Conservation (phyloP, 805 yeast genomes). For the Jamesozyma hellenica region DNA sequence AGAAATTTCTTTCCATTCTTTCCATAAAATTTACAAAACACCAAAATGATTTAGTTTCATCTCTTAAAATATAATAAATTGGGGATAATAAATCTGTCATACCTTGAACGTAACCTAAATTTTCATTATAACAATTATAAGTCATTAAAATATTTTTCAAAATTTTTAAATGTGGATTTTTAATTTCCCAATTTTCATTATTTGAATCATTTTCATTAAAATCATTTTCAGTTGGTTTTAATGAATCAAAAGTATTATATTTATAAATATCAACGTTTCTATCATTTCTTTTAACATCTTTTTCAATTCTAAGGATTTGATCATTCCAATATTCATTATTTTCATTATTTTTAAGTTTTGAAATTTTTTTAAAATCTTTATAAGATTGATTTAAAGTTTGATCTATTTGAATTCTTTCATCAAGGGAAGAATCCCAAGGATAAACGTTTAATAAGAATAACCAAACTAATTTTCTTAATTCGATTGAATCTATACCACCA, state of each 20-base stretch:
- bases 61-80: constrained; percentile 52
- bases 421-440: constrained; percentile 76
- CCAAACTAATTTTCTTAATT: constrained; percentile 71
- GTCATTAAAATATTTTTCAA: constrained; percentile 75
- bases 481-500: constrained; percentile 58
- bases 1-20: constrained; percentile 87
- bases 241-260: constrained; percentile 31
- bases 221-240: constrained; percentile 3
- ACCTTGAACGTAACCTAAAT: constrained; percentile 94
- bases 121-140: constrained; percentile 71
- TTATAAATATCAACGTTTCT: constrained; percentile 59
- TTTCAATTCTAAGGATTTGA: constrained; percentile 81
- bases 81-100: constrained; percentile 93
- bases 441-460: constrained; percentile 69
- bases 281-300: constrained; percentile 89
- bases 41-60: constrained; percentile 81
- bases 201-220: constrained; percentile 17
- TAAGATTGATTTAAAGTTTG: constrained; percentile 52
- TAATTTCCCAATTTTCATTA: constrained; percentile 39
- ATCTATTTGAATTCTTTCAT: constrained; percentile 53
- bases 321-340: constrained; percentile 79
- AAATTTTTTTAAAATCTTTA: constrained; percentile 52
- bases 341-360: constrained; percentile 10
- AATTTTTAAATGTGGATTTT: constrained; percentile 62
- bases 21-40: constrained; percentile 83